These are phyloP conservation scores for Fonsecaea monophora DNA, from an alignment of 2,329 filamentous ascomycete genomes.

Conservation along the genomic window DNA sequence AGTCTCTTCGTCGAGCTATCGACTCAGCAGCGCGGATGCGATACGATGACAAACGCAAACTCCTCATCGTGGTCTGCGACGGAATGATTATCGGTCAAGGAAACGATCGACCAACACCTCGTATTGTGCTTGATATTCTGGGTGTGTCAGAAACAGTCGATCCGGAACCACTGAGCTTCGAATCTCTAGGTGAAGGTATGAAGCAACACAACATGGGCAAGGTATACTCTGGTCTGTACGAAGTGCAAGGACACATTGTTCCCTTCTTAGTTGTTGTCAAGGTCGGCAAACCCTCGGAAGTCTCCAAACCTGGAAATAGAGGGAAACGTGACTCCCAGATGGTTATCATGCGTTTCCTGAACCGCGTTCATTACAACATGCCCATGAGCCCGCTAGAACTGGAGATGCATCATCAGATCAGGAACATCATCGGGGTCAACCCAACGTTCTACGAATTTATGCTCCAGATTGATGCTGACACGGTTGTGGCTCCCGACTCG, in stretches of 20 bases:
- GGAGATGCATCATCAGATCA: slow-evolving; percentile 98
- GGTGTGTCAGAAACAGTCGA: slow-evolving; percentile 93
- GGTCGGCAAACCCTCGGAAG: slow-evolving; percentile 83
- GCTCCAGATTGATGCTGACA: slow-evolving; percentile 96
- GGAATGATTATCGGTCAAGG: slow-evolving; percentile 99
- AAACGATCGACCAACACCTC: slow-evolving; percentile 92
- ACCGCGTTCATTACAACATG: slow-evolving; percentile 96
- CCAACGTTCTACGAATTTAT: slow-evolving; percentile 98
- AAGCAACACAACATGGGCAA: slow-evolving; percentile 99
- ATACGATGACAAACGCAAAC: slow-evolving; percentile 98
- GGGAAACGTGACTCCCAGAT: slow-evolving; percentile 99
- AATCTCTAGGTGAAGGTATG: slow-evolving; percentile 90
- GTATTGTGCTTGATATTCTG: slow-evolving; percentile 95
- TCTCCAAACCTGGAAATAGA: slow-evolving; percentile 83
- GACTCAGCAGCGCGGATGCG: slow-evolving; percentile 94
- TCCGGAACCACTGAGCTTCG: slow-evolving; percentile 94
- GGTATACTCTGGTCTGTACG: slow-evolving; percentile 95
- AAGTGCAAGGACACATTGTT: slow-evolving; percentile 97
- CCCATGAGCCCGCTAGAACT: slow-evolving; percentile 96
- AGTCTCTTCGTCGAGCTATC: slow-evolving; percentile 93
- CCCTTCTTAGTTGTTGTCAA: slow-evolving; percentile 97
- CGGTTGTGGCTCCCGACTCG: slow-evolving; percentile 86
- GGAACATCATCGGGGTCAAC: slow-evolving; percentile 98
- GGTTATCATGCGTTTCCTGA: slow-evolving; percentile 98
- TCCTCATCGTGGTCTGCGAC: slow-evolving; percentile 90